Base-by-base conservation (phyloP, 2,329 filamentous ascomycete species). In the Neocatenulostroma microsporum region DNA sequence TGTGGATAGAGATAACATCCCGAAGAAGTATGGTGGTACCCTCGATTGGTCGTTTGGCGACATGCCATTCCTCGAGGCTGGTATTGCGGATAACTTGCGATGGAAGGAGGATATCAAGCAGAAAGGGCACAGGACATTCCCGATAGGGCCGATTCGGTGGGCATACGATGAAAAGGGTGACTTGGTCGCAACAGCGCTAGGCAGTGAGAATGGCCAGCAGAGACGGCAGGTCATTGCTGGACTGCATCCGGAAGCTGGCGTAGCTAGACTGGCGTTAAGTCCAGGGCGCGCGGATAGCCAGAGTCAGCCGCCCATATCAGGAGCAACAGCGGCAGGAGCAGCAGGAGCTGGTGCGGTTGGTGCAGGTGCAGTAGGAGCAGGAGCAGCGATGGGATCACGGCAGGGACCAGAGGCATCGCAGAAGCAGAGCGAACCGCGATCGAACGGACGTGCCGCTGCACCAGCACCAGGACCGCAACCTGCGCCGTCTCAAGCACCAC, bases 11-110 rank as follows among this genome's bases (percentile, higher is more conserved):
- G 71, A 75, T 36, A 84, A 89, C 61, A 88, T 96, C 44, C 89
- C 89, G 13, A 87, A 84, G 60, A 78, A 82, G 58, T 96, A 94
- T 57, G 89, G 89, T 41, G 89, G 89, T 29, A 74, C 85, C 46
- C 73, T 95, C 7, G 82, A 94, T 17, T 95, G 83, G 66, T 64
- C 73, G 33, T 95, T 83, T 65, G 86, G 85, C 37, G 76, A 84
- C 43, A 68, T 80, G 61, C 80, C 83, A 5, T 73, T 76, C 34
- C 63, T 88, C n/a, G 88, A 94, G 40, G 61, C 65, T 1, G 53
- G 48, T 10, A 67, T 71, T 24, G 56, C 60, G n/a, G 45, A 57
- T 5, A 52, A 50, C 9, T 48, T 71, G 21, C 53, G 61, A 20
- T 71, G 68, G 67, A 57, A 54, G 34, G 42, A 50, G 28, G 47